Evolutionary conservation across 768 basidiomycete genomes (phyloP).

Genomic region (Sporobolomyces phaffii): DNA sequence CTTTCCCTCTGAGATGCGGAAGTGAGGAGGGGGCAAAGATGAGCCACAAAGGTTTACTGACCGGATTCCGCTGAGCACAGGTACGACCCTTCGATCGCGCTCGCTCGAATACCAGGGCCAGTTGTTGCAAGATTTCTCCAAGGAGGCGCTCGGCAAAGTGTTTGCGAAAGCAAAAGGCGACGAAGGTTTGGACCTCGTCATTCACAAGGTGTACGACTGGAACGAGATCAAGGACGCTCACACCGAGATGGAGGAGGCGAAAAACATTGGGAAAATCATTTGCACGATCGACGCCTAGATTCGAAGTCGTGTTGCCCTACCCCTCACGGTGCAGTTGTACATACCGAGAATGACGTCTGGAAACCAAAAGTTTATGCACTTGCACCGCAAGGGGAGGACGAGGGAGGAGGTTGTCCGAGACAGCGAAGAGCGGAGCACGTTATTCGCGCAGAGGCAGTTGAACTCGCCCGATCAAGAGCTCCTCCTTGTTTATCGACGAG

Average conservation of each 20-base stretch:
- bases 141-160: conserved; percentile 40
- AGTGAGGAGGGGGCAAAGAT: no score
- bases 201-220: conserved; percentile 83
- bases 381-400: no score
- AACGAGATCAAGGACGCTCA: conserved; percentile 71
- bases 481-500: conserved; percentile 33
- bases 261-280: conserved; percentile 53
- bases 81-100: conserved; percentile 75
- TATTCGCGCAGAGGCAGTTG: background rate
- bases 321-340: no score
- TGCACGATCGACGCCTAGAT: conserved; percentile 42
- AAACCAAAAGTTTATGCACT: no score
- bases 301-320: no score
- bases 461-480: conserved; percentile 14
- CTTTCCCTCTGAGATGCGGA: no score
- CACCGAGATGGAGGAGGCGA: conserved; percentile 73
- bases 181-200: conserved; percentile 50
- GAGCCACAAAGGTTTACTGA: no score
- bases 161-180: conserved; percentile 25
- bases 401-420: background rate
- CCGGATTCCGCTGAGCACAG: no score
- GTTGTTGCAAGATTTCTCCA: conserved; percentile 49
- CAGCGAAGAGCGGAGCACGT: background rate
- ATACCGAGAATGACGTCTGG: no score
- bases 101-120: conserved; percentile 69